Conservation (phyloP, 2,329 filamentous ascomycete species). For the Lecanicillium sp. region DNA sequence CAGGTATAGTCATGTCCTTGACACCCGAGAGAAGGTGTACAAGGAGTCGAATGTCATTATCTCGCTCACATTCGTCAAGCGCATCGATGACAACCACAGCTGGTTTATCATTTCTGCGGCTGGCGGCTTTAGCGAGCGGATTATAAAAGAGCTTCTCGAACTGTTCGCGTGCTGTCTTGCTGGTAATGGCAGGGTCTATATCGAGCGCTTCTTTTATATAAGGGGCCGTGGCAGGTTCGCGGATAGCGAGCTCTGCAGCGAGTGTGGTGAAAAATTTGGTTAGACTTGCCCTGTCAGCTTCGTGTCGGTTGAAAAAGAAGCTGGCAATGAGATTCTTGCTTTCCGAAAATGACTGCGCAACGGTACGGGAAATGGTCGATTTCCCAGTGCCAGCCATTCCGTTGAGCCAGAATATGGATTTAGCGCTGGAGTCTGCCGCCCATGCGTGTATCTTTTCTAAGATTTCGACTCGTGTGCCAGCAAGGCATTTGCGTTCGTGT, state of each 20-base stretch:
- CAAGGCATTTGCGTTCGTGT: slow-evolving; percentile 18
- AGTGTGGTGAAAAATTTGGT: slow-evolving; percentile 30
- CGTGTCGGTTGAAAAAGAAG: slow-evolving; percentile 19
- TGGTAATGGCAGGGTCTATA: neutral
- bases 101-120: neutral
- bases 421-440: slow-evolving; percentile 12
- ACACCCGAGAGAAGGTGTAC: slow-evolving; percentile 3
- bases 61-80: slow-evolving; percentile 2
- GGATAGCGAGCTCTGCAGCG: slow-evolving; percentile 19
- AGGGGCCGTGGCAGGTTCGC: slow-evolving; percentile 13
- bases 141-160: neutral
- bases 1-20: slow-evolving; percentile 1
- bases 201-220: slow-evolving; percentile 3
- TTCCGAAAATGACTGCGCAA: slow-evolving; percentile 12
- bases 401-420: slow-evolving; percentile 24
- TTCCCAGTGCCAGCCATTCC: slow-evolving; percentile 28
- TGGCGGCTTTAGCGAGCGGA: neutral
- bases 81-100: slow-evolving; percentile 1
- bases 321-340: slow-evolving; percentile 12
- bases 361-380: slow-evolving; percentile 24
- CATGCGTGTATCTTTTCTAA: slow-evolving; percentile 17
- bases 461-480: slow-evolving; percentile 17
- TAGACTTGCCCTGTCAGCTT: slow-evolving; percentile 25
- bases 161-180: neutral
- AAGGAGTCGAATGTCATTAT: neutral